A percentile compares a stretch with the other conserved stretches of the same genome.
Evolutionary conservation across 352 stramenopile species (phyloP).

Genomic region (Blastocystis sp.): DNA sequence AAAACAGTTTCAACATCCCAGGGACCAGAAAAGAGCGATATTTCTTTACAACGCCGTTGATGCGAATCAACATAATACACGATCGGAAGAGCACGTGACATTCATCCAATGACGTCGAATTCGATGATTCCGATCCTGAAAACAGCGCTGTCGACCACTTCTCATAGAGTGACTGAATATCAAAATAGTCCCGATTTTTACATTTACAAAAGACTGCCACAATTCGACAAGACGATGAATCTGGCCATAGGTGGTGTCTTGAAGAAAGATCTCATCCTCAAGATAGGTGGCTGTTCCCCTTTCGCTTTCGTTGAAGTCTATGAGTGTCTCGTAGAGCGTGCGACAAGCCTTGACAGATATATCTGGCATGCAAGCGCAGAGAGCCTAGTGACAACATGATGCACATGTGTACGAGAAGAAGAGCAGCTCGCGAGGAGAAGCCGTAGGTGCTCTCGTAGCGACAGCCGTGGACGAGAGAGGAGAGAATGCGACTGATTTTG

Average conservation of each 20-base stretch:
- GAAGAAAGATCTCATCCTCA: conserved; percentile 12
- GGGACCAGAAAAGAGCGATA: neutral
- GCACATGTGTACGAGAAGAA: neutral
- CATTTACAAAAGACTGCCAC: conserved; percentile 21
- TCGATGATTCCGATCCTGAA: neutral
- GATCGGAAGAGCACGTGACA: neutral
- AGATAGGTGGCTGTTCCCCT: neutral
- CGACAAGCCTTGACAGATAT: neutral
- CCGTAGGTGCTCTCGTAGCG: conserved; percentile 45
- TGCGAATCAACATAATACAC: neutral
- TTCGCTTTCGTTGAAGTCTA: conserved; percentile 45
- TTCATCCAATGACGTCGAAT: neutral
- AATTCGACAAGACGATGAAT: conserved; percentile 29
- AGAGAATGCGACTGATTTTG: neutral
- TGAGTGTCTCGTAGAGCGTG: conserved; percentile 8
- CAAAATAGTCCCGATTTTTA: neutral
- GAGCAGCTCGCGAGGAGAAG: neutral
- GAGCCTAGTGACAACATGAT: neutral
- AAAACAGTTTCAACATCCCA: conserved; percentile 24
- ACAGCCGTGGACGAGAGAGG: conserved; percentile 13
- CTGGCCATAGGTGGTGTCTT: conserved; percentile 7
- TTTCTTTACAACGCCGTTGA: conserved; percentile 37
- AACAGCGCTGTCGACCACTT: neutral
- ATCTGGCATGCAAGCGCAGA: conserved; percentile 5
- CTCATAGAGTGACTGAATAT: neutral